Evolutionary conservation across 2,329 filamentous ascomycete genomes (phyloP).

Genomic region (Capronia americana): DNA sequence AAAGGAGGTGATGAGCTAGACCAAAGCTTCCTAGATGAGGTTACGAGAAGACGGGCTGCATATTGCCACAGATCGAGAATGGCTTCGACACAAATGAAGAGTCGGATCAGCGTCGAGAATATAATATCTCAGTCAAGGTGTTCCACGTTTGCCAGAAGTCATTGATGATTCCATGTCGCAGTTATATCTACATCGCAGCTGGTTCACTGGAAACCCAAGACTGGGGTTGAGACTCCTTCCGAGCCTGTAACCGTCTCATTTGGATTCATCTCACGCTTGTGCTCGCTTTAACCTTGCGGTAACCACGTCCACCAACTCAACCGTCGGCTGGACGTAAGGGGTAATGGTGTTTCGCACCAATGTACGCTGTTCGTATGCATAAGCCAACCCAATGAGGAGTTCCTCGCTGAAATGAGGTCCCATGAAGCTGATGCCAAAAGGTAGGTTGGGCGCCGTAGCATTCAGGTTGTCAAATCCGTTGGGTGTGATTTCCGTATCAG

Average conservation of each 20-base stretch:
- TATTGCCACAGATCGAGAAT: background rate
- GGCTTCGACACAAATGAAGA: background rate
- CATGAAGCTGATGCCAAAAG: conserved; percentile 69
- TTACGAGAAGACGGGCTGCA: background rate
- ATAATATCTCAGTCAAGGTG: background rate
- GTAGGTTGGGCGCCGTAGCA: conserved; percentile 59
- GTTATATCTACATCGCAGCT: background rate
- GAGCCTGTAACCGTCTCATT: background rate
- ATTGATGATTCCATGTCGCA: background rate
- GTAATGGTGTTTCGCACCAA: conserved; percentile 48
- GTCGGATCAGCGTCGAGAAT: background rate
- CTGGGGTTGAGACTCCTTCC: background rate
- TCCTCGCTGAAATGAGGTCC: conserved; percentile 67
- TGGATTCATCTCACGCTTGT: background rate
- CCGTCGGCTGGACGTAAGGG: conserved; percentile 34
- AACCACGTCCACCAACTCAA: conserved; percentile 39
- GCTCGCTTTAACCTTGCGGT: conserved; percentile 16
- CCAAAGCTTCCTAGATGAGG: too few species aligned
- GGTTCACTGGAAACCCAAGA: background rate
- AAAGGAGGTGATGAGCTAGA: too few species aligned
- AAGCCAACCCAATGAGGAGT: conserved; percentile 68
- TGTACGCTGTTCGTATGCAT: conserved; percentile 71
- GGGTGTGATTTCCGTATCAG: conserved; percentile 54
- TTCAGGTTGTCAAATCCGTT: conserved; percentile 61
- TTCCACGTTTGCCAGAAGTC: background rate